Evolutionary conservation across 495 filamentous ascomycete species (phyloP).

Genomic region (Entonaema liquescens): DNA sequence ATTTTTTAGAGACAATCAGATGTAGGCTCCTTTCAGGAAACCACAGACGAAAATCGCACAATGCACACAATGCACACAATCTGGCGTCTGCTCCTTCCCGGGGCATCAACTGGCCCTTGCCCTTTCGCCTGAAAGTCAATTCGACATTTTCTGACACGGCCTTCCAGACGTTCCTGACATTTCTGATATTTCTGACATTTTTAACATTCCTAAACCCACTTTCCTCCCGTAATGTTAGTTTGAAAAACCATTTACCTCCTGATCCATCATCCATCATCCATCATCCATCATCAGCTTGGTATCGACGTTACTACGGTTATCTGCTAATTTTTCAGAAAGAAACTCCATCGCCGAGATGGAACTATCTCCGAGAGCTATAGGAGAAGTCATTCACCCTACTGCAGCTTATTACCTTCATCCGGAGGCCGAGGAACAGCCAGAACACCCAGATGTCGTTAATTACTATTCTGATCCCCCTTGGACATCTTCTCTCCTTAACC

Average conservation of each 20-base stretch:
- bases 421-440: conserved; percentile 13
- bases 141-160: background rate
- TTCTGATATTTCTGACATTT: no score
- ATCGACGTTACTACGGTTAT: conserved; percentile 1
- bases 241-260: background rate
- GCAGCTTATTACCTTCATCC: conserved; percentile 50
- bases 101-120: background rate
- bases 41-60: background rate
- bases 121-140: background rate
- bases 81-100: background rate
- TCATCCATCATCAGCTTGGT: conserved; percentile 1
- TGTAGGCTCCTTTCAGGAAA: background rate
- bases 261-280: background rate
- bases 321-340: conserved; percentile 9
- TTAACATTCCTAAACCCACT: conserved; percentile 5
- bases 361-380: conserved; percentile 52
- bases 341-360: conserved; percentile 48
- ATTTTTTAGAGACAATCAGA: background rate
- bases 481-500: conserved; percentile 55
- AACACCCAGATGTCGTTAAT: background rate
- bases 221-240: background rate
- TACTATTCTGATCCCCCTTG: conserved; percentile 38
- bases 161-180: background rate
- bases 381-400: conserved; percentile 59
- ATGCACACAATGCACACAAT: no score